These are phyloP conservation scores for Picochlorum costavermella DNA, from an alignment of 139 green algal species.

Conservation along the genomic window DNA sequence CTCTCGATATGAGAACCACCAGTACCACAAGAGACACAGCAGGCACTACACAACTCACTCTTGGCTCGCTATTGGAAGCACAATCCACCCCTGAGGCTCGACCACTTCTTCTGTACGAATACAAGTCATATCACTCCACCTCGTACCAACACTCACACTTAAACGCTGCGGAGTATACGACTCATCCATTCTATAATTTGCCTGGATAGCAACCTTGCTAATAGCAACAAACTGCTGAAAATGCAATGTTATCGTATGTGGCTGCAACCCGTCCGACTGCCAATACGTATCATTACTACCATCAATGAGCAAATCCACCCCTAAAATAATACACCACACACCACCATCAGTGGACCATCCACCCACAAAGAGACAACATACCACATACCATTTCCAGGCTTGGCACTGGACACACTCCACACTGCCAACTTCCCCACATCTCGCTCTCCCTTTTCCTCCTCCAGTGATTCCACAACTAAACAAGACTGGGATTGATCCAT, in stretches of 20 bases:
- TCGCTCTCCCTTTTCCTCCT: constrained; percentile 14
- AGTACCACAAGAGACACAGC: too few species aligned
- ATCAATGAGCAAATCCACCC: constrained; percentile 89
- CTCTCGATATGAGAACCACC: not conserved
- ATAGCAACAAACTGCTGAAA: constrained; percentile 67
- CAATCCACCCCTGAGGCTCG: constrained; percentile 81
- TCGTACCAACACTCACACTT: constrained; percentile 70
- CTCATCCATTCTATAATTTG: constrained; percentile 91
- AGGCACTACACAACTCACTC: not conserved
- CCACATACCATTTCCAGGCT: constrained; percentile 78
- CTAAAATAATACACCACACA: constrained; percentile 35
- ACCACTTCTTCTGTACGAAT: constrained; percentile 66
- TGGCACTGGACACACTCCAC: constrained; percentile 88
- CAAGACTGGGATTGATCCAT: too few species aligned
- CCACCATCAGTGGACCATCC: too few species aligned
- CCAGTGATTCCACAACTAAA: not conserved
- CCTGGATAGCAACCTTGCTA: constrained; percentile 73
- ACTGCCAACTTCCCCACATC: constrained; percentile 81
- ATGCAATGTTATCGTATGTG: constrained; percentile 87
- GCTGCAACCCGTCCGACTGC: constrained; percentile 86
- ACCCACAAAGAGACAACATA: too few species aligned
- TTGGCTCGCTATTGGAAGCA: constrained; percentile 46
- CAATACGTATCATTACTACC: constrained; percentile 87
- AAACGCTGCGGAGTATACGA: constrained; percentile 91
- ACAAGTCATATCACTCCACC: constrained; percentile 72